Base-by-base conservation (phyloP, 2,329 filamentous ascomycete genomes). In the Colletotrichum agaves region DNA sequence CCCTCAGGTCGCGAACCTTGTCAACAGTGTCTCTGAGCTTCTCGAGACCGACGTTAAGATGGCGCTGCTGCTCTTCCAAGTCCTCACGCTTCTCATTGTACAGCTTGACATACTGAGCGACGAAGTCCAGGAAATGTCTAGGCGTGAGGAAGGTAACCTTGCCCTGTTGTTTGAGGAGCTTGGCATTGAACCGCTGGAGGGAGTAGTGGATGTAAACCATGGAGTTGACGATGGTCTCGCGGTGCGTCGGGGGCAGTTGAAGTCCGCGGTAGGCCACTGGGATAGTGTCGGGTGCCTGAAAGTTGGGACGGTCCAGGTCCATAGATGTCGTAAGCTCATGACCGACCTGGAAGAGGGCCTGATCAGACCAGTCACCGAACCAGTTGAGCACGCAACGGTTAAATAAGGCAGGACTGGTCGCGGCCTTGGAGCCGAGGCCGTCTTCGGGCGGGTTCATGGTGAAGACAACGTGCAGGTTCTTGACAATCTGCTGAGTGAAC, bases 181-280 rank as follows among this genome's bases (percentile, higher is more conserved):
- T 94, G 72, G 87, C 84, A 76, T 99, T 99, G 86, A 98, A 97
- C 57, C 88, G 87, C 70, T 95, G 93, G 55, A 99, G 83, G 2
- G 96, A 99, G 81, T 98, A 94, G 77, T 99, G 96, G 19, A 99
- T 95, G 75, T 97, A 97, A 3, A 99, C 97, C 96, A 99, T 99
- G 0, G 94, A 92, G 78, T 99, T 99, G 79, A 99, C 88, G 52
- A 99, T 90, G 3, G 94, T 89, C 78, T 98, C 94, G 70, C 96
- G 90, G 78, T 99, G 95, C 61, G 92, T 92, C 8, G 95, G 93
- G 21, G 96, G 97, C 61, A 98, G 84, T 68, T 82, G 87, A 61
- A 99, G 88, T 49, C 92, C 93, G 61, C 93, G 90, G 78, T 97
- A 99, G 8, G 94, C 96, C 33, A 98, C 91, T 3, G 94, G 96